These are phyloP conservation scores for Mediolabrus comicus DNA, from an alignment of 108 stramenopile species.

Conservation along the genomic window DNA sequence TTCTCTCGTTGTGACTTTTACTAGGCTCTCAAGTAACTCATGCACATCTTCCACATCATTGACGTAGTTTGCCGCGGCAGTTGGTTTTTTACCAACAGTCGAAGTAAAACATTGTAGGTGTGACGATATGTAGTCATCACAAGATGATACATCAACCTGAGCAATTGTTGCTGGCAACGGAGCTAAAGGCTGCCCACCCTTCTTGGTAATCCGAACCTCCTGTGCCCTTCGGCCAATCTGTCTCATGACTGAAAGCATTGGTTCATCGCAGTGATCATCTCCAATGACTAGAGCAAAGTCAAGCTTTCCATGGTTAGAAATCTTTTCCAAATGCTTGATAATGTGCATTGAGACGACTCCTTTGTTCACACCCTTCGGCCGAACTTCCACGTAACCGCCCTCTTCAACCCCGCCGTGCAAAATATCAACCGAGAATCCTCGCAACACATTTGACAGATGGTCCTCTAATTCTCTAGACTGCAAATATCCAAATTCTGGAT, in stretches of 20 bases:
- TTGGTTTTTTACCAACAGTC: conserved; percentile 97
- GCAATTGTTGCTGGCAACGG: conserved; percentile 71
- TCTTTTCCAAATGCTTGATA: conserved; percentile 59
- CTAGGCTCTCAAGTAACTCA: conserved; percentile 84
- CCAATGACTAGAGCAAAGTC: conserved; percentile 90
- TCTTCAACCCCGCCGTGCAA: conserved; percentile 87
- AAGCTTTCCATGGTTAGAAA: conserved; percentile 49
- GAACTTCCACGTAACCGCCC: conserved; percentile 86
- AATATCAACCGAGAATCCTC: conserved; percentile 92
- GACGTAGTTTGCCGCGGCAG: conserved; percentile 92
- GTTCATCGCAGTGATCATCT: conserved; percentile 94
- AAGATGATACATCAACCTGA: conserved; percentile 76
- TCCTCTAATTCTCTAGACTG: conserved; percentile 96
- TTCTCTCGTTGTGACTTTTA: conserved; percentile 75
- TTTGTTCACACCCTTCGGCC: conserved; percentile 88
- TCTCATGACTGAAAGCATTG: conserved; percentile 92
- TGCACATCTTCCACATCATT: conserved; percentile 92
- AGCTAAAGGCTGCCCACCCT: conserved; percentile 54
- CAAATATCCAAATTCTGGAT: conserved; percentile 96
- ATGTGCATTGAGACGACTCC: conserved; percentile 85
- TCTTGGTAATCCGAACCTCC: conserved; percentile 50
- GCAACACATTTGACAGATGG: conserved; percentile 88
- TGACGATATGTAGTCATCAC: conserved; percentile 63
- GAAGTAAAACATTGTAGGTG: conserved; percentile 81
- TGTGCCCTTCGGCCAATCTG: conserved; percentile 66